A percentile compares a stretch with the other conserved stretches of the same genome.
phyloP scores from a whole-genome alignment of 257 asterid genomes.

The Solanum pimpinellifolium region DNA sequence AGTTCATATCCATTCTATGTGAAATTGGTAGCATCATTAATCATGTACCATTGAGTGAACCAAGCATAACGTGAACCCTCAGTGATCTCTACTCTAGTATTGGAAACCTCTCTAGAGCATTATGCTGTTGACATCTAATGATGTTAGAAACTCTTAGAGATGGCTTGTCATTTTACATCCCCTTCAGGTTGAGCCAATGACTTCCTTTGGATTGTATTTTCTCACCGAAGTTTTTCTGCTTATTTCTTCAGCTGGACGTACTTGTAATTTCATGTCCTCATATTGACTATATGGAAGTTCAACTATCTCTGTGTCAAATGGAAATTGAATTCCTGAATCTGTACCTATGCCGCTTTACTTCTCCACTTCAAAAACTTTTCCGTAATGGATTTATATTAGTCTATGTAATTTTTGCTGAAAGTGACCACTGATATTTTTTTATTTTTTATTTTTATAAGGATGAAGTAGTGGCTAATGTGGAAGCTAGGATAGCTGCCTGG shows the following conservation, averaged over 20 bases:
- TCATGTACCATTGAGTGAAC: background rate
- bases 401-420: background rate
- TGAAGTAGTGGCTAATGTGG: conserved; percentile 46
- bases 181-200: background rate
- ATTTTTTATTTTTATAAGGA: conserved; percentile 30
- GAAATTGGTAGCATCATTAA: background rate
- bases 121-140: background rate
- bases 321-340: background rate
- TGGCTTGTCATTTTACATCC: background rate
- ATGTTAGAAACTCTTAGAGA: background rate
- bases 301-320: background rate
- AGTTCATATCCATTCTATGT: background rate
- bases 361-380: background rate
- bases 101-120: background rate
- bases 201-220: background rate
- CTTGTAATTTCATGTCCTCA: background rate
- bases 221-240: background rate
- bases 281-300: background rate
- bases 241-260: background rate
- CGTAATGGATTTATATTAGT: background rate
- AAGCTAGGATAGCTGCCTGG: conserved; percentile 83
- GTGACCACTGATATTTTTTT: background rate
- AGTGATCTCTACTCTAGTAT: background rate
- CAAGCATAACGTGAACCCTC: background rate
- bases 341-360: background rate